These are phyloP conservation scores for Huntiella decipiens DNA, from an alignment of 2,329 filamentous ascomycete species.

Conservation along the genomic window DNA sequence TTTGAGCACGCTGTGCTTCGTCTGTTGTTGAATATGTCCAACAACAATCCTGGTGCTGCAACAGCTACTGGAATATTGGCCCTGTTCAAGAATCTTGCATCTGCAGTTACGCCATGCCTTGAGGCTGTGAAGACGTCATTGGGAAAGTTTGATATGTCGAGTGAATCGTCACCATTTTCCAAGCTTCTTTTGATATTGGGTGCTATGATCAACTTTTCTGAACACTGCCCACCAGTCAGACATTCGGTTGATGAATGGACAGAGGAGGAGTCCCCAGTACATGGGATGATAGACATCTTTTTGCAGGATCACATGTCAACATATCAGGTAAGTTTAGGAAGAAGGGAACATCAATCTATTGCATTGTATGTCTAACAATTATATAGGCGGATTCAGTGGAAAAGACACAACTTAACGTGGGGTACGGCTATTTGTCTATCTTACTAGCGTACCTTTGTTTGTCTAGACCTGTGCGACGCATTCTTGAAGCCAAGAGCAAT, in stretches of 20 bases:
- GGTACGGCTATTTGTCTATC: slow-evolving; percentile 70
- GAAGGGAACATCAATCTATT: not conserved
- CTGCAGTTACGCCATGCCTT: slow-evolving; percentile 33
- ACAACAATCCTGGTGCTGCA: slow-evolving; percentile 54
- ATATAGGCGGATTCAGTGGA: slow-evolving; percentile 48
- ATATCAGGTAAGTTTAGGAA: slow-evolving; percentile 39
- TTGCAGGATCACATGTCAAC: slow-evolving; percentile 45
- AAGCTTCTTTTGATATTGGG: slow-evolving; percentile 61
- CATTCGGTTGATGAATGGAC: slow-evolving; percentile 17
- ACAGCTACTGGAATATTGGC: slow-evolving; percentile 45
- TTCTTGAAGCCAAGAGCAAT: slow-evolving; percentile 24
- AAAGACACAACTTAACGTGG: slow-evolving; percentile 62
- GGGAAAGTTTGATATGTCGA: slow-evolving; percentile 28
- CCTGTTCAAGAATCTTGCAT: slow-evolving; percentile 30
- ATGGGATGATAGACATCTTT: slow-evolving; percentile 45
- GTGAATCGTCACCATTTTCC: slow-evolving; percentile 34
- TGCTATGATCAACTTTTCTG: slow-evolving; percentile 71
- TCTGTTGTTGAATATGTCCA: slow-evolving; percentile 69
- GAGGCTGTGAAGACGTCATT: slow-evolving; percentile 27
- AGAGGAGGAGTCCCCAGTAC: slow-evolving; percentile 27
- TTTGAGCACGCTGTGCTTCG: slow-evolving; percentile 37
- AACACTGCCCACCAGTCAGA: slow-evolving; percentile 50
- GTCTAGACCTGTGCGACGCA: slow-evolving; percentile 24
- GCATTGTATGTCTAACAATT: slow-evolving; percentile 11
- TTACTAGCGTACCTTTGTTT: slow-evolving; percentile 67